Conservation (phyloP, 306 rosid genomes). For the Cucurbita ficifolia region DNA sequence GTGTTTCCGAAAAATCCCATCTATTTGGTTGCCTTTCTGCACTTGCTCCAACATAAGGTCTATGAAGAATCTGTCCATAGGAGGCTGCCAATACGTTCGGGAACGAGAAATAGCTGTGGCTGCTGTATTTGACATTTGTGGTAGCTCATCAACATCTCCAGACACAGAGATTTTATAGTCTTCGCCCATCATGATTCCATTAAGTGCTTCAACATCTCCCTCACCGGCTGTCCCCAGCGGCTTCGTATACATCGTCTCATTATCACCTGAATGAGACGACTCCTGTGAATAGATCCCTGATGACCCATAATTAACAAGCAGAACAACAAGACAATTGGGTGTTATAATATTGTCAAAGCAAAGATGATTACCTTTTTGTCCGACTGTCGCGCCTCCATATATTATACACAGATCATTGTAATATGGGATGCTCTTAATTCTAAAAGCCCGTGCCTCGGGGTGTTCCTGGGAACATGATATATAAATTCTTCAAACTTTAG, state of each 20-base stretch:
- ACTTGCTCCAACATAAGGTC: slow-evolving; percentile 53
- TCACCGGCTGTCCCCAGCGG: slow-evolving; percentile 14
- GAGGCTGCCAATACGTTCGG: slow-evolving; percentile 65
- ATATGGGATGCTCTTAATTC: slow-evolving; percentile 54
- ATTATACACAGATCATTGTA: slow-evolving; percentile 38
- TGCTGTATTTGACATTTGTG: slow-evolving; percentile 11
- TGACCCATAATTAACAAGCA: slow-evolving; percentile 16
- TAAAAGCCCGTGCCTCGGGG: slow-evolving; percentile 36
- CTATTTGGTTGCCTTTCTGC: slow-evolving; percentile 40
- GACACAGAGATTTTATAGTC: slow-evolving; percentile 24
- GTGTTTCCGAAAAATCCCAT: slow-evolving; percentile 55
- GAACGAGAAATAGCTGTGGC: slow-evolving; percentile 21
- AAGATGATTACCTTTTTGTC: slow-evolving; percentile 27
- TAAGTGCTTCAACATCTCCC: slow-evolving; percentile 22
- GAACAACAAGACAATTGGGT: neutral
- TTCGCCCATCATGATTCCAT: slow-evolving; percentile 29
- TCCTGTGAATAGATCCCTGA: slow-evolving; percentile 24
- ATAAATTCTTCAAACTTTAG: neutral
- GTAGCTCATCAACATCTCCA: slow-evolving; percentile 20
- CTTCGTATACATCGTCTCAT: slow-evolving; percentile 16
- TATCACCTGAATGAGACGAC: slow-evolving; percentile 22
- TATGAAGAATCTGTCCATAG: slow-evolving; percentile 58
- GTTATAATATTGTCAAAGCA: neutral
- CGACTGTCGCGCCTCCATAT: slow-evolving; percentile 24
- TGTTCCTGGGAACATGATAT: slow-evolving; percentile 27